Conservation (phyloP, 2,329 filamentous ascomycete genomes). For the Zasmidium cellare region DNA sequence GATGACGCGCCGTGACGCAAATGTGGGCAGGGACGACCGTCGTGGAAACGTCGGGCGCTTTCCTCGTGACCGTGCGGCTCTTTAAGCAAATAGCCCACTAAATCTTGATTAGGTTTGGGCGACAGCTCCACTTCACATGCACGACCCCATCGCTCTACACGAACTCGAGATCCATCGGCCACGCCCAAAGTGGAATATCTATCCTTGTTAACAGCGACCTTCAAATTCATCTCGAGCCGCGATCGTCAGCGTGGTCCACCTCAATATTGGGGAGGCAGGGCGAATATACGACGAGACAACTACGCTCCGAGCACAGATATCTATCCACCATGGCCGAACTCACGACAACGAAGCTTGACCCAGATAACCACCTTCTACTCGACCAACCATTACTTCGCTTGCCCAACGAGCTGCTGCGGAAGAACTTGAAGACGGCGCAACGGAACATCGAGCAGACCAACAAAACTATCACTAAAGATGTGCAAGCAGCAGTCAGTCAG, state of each 20-base stretch:
- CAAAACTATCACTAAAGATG: slow-evolving; percentile 59
- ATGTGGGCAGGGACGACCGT: too few relatives aligned
- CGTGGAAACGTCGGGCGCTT: background rate
- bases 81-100: background rate
- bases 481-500: slow-evolving; percentile 53
- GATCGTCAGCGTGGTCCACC: too few relatives aligned
- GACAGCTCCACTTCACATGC: background rate
- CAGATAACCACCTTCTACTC: slow-evolving; percentile 73
- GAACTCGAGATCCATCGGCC: too few relatives aligned
- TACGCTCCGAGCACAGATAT: too few relatives aligned
- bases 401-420: slow-evolving; percentile 86
- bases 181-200: too few relatives aligned
- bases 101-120: background rate
- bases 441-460: slow-evolving; percentile 73
- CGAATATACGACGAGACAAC: background rate
- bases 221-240: too few relatives aligned
- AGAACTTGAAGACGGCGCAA: slow-evolving; percentile 88
- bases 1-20: too few relatives aligned
- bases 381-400: slow-evolving; percentile 93
- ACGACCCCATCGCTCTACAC: background rate
- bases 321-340: slow-evolving; percentile 44
- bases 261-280: too few relatives aligned
- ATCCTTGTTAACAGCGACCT: too few relatives aligned
- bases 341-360: slow-evolving; percentile 67
- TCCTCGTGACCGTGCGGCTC: background rate